phyloP scores from a whole-genome alignment of 306 rosid species.

The Fragaria ananassa region DNA sequence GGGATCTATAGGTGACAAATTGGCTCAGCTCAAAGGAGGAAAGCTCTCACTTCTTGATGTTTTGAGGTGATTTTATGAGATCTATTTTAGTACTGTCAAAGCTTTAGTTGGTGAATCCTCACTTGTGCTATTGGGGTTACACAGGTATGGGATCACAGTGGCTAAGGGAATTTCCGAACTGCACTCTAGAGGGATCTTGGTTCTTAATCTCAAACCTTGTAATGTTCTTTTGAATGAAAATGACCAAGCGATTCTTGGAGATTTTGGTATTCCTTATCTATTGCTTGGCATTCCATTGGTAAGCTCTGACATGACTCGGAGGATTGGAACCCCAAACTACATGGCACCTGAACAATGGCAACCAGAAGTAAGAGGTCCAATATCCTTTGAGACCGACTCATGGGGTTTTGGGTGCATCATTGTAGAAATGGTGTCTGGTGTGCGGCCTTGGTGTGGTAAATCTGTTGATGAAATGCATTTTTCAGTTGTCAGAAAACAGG shows the following conservation, averaged over 20 bases:
- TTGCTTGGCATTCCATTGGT: conserved; percentile 59
- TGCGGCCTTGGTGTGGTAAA: conserved; percentile 74
- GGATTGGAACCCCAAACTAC: conserved; percentile 90
- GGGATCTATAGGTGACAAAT: conserved; percentile 86
- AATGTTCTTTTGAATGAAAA: conserved; percentile 64
- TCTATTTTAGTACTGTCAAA: not conserved
- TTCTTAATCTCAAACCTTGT: conserved; percentile 78
- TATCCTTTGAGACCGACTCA: conserved; percentile 83
- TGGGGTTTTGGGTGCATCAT: conserved; percentile 93
- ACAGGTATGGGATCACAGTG: conserved; percentile 82
- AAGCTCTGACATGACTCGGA: conserved; percentile 50
- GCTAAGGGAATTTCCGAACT: conserved; percentile 66
- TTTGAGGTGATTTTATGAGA: conserved; percentile 55
- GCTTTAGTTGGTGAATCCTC: conserved; percentile 9
- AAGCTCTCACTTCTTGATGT: conserved; percentile 59
- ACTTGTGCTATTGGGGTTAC: conserved; percentile 35
- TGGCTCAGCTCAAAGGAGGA: conserved; percentile 73
- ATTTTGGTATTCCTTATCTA: conserved; percentile 75
- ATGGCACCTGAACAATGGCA: conserved; percentile 99
- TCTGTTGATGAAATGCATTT: conserved; percentile 56
- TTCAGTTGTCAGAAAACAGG: conserved; percentile 65
- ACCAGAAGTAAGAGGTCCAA: conserved; percentile 84
- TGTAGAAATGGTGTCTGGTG: conserved; percentile 89
- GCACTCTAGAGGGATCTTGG: conserved; percentile 63
- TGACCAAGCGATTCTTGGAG: conserved; percentile 79